Percentiles rank a stretch among this genome's conserved stretches.
Evolutionary conservation across 225 moss, liverwort and hornwort species (phyloP).

Genomic region (Antitrichia curtipendula): DNA sequence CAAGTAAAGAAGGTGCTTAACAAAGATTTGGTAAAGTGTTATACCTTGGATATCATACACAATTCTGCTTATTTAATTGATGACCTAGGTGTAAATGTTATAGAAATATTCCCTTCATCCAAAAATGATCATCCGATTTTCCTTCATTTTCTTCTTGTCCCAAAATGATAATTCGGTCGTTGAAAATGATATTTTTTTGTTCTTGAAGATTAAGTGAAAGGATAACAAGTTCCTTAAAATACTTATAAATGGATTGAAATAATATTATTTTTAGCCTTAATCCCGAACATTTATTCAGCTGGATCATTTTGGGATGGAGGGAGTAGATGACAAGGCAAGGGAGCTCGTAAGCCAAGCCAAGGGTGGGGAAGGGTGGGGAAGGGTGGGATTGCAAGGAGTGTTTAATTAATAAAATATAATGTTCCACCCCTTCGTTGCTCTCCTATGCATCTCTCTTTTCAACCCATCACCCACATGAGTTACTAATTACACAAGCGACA

Average conservation of each 20-base stretch:
- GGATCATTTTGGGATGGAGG: too few relatives aligned
- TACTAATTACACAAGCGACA: background rate
- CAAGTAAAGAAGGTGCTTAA: background rate
- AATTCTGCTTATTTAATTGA: background rate
- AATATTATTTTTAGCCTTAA: background rate
- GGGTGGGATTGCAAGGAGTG: slow-evolving; percentile 1
- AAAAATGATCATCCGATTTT: background rate
- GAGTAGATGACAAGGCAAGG: background rate
- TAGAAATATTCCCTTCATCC: fast-evolving
- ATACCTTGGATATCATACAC: background rate
- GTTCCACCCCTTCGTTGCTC: background rate
- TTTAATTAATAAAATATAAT: background rate
- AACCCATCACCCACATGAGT: background rate
- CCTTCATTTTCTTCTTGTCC: too few relatives aligned
- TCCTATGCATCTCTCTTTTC: background rate
- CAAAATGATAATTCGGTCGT: background rate
- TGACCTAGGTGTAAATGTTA: too few relatives aligned
- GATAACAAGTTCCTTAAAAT: background rate
- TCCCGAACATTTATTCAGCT: too few relatives aligned
- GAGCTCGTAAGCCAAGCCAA: background rate
- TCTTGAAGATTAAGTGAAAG: background rate
- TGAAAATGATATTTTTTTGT: background rate
- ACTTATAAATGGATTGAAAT: background rate
- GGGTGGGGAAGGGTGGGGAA: background rate
- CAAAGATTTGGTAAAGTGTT: background rate